These are phyloP conservation scores for Silene coronaria DNA, from an alignment of 179 eudicot species.

Conservation along the genomic window DNA sequence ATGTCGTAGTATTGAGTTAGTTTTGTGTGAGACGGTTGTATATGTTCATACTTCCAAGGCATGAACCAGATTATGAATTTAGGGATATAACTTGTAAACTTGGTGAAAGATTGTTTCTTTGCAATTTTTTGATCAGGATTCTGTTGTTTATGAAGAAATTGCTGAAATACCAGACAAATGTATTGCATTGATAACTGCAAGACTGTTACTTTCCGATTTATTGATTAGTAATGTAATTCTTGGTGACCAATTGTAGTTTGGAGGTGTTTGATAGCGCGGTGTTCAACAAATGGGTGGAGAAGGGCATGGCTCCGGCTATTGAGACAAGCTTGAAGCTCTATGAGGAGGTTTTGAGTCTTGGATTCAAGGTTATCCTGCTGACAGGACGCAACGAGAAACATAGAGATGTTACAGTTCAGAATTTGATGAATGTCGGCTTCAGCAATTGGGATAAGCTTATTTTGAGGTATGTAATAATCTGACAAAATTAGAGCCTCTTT, in stretches of 20 bases:
- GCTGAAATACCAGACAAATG: neutral
- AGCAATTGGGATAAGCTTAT: conserved; percentile 73
- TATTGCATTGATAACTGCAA: conserved; percentile 1
- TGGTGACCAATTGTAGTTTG: conserved; percentile 46
- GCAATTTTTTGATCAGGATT: neutral
- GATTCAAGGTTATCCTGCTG: conserved; percentile 69
- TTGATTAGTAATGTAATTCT: neutral
- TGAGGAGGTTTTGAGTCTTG: conserved; percentile 57
- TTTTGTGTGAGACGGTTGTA: neutral
- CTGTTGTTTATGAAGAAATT: neutral
- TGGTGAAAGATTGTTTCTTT: neutral
- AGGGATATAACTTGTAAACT: too few relatives aligned
- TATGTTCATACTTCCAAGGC: too few relatives aligned
- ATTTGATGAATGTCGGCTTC: conserved; percentile 64
- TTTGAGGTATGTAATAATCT: conserved; percentile 46
- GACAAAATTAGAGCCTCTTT: neutral
- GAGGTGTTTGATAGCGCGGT: conserved; percentile 53
- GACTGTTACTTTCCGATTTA: neutral
- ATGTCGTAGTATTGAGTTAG: too few relatives aligned
- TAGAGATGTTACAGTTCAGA: conserved; percentile 55
- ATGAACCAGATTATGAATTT: too few relatives aligned
- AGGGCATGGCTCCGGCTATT: conserved; percentile 59
- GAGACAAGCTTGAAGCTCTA: conserved; percentile 68
- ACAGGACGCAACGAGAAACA: conserved; percentile 73
- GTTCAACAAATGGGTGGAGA: conserved; percentile 80